These are phyloP conservation scores for Diutina sp. DNA, from an alignment of 1,139 yeast genomes.

Conservation along the genomic window DNA sequence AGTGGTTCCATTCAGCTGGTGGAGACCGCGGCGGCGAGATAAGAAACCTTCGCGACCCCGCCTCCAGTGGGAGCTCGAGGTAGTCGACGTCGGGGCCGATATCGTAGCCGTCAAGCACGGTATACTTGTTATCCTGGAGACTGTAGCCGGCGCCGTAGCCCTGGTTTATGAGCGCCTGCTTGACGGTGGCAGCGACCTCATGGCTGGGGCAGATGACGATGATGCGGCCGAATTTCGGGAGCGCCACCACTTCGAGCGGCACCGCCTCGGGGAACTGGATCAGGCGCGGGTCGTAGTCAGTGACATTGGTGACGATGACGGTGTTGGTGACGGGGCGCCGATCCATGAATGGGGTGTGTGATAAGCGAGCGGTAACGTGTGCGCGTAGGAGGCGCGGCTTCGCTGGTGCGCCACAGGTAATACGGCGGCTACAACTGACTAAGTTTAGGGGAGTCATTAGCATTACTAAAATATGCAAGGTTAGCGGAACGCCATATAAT, in stretches of 20 bases:
- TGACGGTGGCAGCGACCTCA: conserved; percentile 9
- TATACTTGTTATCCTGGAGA: conserved; percentile 16
- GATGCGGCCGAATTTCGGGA: conserved; percentile 22
- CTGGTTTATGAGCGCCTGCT: not conserved
- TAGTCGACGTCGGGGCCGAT: conserved; percentile 12
- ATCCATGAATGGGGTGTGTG: not conserved
- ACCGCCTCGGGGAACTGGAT: not conserved
- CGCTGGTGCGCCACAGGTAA: not conserved
- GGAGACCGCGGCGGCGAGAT: conserved; percentile 38
- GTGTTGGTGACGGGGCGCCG: conserved; percentile 22
- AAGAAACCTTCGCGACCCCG: conserved; percentile 25
- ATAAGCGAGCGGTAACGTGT: not conserved
- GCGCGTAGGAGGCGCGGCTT: not conserved
- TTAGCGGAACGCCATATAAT: not conserved
- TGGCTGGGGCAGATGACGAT: conserved; percentile 20
- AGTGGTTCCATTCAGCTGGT: conserved; percentile 34
- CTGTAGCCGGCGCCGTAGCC: conserved; percentile 17
- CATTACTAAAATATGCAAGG: not conserved
- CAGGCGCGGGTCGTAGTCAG: not conserved
- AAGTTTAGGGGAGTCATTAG: not conserved
- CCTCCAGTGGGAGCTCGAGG: conserved; percentile 30
- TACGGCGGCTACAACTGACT: no score
- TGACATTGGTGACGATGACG: conserved; percentile 23
- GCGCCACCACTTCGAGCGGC: conserved; percentile 22
- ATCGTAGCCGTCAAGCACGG: conserved; percentile 3